These are phyloP conservation scores for Penicillium decumbens DNA, from an alignment of 2,329 filamentous ascomycete species.

Conservation along the genomic window DNA sequence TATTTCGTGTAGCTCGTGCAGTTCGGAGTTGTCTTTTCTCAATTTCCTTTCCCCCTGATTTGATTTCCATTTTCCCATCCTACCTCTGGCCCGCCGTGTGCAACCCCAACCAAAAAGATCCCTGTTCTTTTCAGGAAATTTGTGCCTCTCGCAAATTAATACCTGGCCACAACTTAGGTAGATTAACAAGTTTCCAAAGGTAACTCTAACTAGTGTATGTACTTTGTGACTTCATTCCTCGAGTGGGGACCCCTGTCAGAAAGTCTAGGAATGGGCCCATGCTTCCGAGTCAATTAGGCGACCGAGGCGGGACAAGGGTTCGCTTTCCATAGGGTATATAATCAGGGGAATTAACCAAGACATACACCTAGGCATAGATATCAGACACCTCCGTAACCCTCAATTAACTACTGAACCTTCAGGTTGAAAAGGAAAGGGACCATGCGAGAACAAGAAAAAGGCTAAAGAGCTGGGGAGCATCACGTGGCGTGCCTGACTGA, in stretches of 20 bases:
- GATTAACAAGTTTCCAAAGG: too few relatives aligned
- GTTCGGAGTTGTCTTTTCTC: background rate
- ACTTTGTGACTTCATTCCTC: background rate
- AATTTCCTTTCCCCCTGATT: background rate
- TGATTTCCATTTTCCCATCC: background rate
- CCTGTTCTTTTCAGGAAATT: background rate
- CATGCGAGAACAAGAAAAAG: too few relatives aligned
- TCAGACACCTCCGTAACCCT: too few relatives aligned
- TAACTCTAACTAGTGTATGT: background rate
- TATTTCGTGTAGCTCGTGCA: background rate
- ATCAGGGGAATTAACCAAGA: background rate
- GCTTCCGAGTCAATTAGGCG: background rate
- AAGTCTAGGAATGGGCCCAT: background rate
- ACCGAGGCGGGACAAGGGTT: background rate
- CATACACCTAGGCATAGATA: too few relatives aligned
- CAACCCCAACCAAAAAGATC: background rate
- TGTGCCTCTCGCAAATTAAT: background rate
- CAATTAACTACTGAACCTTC: background rate
- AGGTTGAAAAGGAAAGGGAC: too few relatives aligned
- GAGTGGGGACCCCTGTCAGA: background rate
- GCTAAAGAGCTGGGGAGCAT: background rate
- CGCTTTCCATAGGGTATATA: background rate
- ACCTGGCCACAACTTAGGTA: background rate
- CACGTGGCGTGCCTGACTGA: background rate
- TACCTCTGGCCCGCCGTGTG: background rate